A percentile compares a stretch with the other conserved stretches of the same genome.
Evolutionary conservation across 441 rosid genomes (phyloP).

Genomic region (Flueggea neowawraea): DNA sequence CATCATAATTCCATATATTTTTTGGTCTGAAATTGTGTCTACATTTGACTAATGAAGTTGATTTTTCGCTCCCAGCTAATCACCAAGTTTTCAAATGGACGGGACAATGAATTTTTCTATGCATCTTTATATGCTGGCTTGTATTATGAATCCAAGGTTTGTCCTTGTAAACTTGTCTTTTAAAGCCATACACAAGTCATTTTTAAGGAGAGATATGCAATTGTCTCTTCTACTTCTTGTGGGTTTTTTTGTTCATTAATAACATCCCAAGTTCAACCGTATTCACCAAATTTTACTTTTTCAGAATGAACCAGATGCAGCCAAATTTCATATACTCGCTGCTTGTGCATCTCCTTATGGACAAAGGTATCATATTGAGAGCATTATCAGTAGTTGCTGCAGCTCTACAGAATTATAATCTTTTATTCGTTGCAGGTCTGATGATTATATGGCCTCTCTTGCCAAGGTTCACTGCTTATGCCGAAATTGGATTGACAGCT

Average conservation of each 20-base stretch:
- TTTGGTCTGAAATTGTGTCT: no score
- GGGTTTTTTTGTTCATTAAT: not conserved
- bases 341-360: conserved; percentile 74
- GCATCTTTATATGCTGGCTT: conserved; percentile 82
- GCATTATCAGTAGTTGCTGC: not conserved
- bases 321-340: conserved; percentile 57
- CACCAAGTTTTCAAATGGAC: conserved; percentile 52
- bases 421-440: conserved; percentile 35
- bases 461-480: conserved; percentile 73
- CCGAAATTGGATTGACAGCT: conserved; percentile 55
- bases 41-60: conserved; percentile 3
- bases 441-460: conserved; percentile 79
- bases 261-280: no score
- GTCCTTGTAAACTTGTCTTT: conserved; percentile 9
- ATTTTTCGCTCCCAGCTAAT: conserved; percentile 42
- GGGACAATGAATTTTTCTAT: conserved; percentile 55
- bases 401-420: not conserved
- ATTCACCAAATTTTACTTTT: conserved; percentile 4
- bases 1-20: no score
- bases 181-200: not conserved
- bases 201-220: no score
- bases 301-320: conserved; percentile 72
- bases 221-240: no score
- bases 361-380: conserved; percentile 43
- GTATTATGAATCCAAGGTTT: conserved; percentile 80